Evolutionary conservation across 1,139 yeast genomes (phyloP), one percentile per base, ranked within the genome.

Genomic region (Chernovozyma sophiae-reginae): DNA sequence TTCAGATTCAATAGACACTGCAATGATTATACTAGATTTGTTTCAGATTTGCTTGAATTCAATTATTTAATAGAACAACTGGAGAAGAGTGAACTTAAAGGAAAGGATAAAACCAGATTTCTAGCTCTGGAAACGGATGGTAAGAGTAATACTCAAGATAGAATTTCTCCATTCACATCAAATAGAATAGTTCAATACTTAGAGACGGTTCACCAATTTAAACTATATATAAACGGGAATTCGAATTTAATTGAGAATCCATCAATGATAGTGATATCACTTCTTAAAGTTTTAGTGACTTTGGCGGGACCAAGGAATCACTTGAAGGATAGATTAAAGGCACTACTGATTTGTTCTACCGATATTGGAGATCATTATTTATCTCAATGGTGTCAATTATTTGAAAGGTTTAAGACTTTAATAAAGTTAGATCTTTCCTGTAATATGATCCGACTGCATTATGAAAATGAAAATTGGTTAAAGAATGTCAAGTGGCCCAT

Each of bases 311-410:
- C 42, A 8, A 46, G 47, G 25, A 43, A 48, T 19, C 44, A 48
- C 1, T 43, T 57, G 26, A 48, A 49, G 14, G 43, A 40, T 10
- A 60, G 63, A 37, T 39, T 67, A 29, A 43, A 42, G 4, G 32
- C 42, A 14, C 26, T 68, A 3, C 50, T 64, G 17, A 55, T 68
- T 19, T 44, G 46, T 19, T 52, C 61, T 12, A 60, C 70, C n/a
- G 68, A 67, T 37, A 58, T 68, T 3, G 74, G 74, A 2, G 53
- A 54, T 23, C 53, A 60, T 35, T 66, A 51, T 41, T 56, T 56
- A 3, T 41, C 51, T 4, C 59, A 55, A 30, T 68, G 74, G 74
- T 52, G 62, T 22, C 53, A 52, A 33, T 45, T 67, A 8, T 55
- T 68, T 28, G 39, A 42, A 11, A 47, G 55, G 19, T 64, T 66